A percentile compares a stretch with the other conserved stretches of the same genome.
These are phyloP conservation scores for Penicillium sp. DNA, from an alignment of 2,329 filamentous ascomycete genomes.

Conservation along the genomic window DNA sequence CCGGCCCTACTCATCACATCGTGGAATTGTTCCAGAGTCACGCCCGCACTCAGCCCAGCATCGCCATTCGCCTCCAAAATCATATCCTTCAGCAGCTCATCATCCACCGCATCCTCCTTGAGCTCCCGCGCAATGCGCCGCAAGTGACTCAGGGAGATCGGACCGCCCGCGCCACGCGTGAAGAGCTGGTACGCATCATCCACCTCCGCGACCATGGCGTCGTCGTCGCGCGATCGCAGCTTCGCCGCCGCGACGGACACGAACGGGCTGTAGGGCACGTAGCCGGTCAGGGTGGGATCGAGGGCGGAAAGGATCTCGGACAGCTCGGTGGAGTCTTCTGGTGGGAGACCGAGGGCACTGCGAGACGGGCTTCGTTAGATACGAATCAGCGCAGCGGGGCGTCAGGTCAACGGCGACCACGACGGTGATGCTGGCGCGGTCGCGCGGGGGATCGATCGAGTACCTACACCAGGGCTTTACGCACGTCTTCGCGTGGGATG, in stretches of 20 bases:
- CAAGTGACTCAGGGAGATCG: conserved; percentile 79
- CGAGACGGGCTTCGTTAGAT: not conserved
- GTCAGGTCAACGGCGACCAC: too few species aligned
- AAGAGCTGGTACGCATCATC: conserved; percentile 81
- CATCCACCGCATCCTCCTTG: conserved; percentile 72
- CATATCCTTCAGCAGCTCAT: conserved; percentile 87
- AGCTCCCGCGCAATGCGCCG: conserved; percentile 74
- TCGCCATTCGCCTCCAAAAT: conserved; percentile 89
- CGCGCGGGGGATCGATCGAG: too few species aligned
- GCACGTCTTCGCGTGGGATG: conserved; percentile 64
- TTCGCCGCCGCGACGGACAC: conserved; percentile 86
- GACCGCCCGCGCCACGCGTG: conserved; percentile 53
- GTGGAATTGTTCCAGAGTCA: conserved; percentile 77
- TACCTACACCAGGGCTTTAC: conserved; percentile 68
- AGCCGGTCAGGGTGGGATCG: conserved; percentile 77
- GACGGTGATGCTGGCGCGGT: too few species aligned
- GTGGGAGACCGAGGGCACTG: conserved; percentile 78
- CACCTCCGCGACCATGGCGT: conserved; percentile 65
- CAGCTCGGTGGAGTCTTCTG: conserved; percentile 63
- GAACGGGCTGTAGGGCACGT: conserved; percentile 75
- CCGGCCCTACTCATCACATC: conserved; percentile 81
- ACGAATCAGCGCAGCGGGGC: too few species aligned
- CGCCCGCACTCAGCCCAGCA: conserved; percentile 66
- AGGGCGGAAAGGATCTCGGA: conserved; percentile 73
- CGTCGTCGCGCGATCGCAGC: conserved; percentile 58